These are phyloP conservation scores for Ophiostoma triangulosporum DNA, from an alignment of 2,329 filamentous ascomycete species.

Conservation along the genomic window DNA sequence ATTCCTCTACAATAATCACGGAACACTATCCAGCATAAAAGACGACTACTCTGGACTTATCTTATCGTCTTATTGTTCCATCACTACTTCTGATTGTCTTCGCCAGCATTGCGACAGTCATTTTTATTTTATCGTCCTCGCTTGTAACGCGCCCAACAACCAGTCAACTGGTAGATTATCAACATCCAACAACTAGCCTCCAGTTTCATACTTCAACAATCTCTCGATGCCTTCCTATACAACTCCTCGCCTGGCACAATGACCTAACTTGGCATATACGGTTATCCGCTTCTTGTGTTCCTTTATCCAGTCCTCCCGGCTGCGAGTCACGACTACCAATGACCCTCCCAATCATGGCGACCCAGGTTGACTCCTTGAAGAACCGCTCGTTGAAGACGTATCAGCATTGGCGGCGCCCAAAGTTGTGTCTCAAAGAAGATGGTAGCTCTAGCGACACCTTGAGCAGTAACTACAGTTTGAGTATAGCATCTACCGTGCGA, in stretches of 20 bases:
- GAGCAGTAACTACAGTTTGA: background rate
- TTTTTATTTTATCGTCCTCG: background rate
- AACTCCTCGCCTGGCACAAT: background rate
- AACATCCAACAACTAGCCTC: background rate
- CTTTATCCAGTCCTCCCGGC: background rate
- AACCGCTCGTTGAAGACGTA: slow-evolving; percentile 15
- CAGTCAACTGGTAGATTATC: background rate
- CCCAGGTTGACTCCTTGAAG: slow-evolving; percentile 17
- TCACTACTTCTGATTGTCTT: background rate
- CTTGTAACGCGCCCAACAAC: no score
- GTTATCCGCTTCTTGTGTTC: background rate
- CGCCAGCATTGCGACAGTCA: background rate
- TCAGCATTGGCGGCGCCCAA: slow-evolving; percentile 16
- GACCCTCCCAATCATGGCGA: slow-evolving; percentile 14
- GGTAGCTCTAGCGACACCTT: no score
- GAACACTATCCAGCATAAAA: background rate
- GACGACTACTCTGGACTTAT: background rate
- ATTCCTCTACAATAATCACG: background rate
- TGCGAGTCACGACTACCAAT: background rate
- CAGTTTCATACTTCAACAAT: no score
- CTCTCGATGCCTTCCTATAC: background rate
- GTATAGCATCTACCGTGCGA: background rate
- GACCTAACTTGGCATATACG: background rate
- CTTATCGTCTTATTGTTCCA: background rate
- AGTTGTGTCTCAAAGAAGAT: no score